These are phyloP conservation scores for Kodamaea suecica DNA, from an alignment of 1,139 yeast species.

Conservation along the genomic window DNA sequence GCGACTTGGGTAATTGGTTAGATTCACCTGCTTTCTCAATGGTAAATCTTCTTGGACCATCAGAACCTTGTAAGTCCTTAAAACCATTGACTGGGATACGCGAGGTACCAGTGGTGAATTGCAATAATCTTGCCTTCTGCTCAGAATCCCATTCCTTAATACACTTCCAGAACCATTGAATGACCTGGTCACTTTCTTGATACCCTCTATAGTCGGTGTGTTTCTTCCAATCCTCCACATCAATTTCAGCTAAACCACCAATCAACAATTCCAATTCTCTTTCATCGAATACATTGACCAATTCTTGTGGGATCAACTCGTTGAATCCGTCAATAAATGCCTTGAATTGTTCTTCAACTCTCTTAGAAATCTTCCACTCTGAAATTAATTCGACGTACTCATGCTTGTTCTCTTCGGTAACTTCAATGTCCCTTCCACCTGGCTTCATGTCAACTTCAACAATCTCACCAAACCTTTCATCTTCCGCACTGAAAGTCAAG, in stretches of 20 bases:
- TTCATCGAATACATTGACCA: slow-evolving; percentile 95
- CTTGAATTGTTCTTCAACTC: slow-evolving; percentile 93
- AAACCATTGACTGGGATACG: slow-evolving; percentile 98
- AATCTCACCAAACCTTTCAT: slow-evolving; percentile 92
- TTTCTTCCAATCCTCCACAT: slow-evolving; percentile 97
- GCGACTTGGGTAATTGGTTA: slow-evolving; percentile 92
- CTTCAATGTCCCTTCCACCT: slow-evolving; percentile 83
- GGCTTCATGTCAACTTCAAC: slow-evolving; percentile 89
- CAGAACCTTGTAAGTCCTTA: slow-evolving; percentile 96
- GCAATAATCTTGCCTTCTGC: slow-evolving; percentile 91
- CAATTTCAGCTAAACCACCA: slow-evolving; percentile 98
- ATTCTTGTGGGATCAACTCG: slow-evolving; percentile 94
- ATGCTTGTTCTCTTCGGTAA: slow-evolving; percentile 88
- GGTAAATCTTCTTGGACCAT: slow-evolving; percentile 97
- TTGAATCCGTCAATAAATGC: slow-evolving; percentile 97
- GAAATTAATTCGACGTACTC: slow-evolving; percentile 94
- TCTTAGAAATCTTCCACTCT: slow-evolving; percentile 91
- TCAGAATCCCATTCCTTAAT: slow-evolving; percentile 93
- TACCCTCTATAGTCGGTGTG: slow-evolving; percentile 98
- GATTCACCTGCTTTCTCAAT: slow-evolving; percentile 97
- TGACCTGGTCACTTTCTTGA: slow-evolving; percentile 92
- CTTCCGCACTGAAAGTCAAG: slow-evolving; percentile 90
- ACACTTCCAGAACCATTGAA: slow-evolving; percentile 98
- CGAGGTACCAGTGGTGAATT: slow-evolving; percentile 97
- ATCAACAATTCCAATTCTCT: slow-evolving; percentile 92